Conservation (phyloP, 345 rosid species). For the sweet orange (Citrus sinensis) region DVS_A1.0 CM039165.1:34353001-34353500, state of each 20-base stretch:
- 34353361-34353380: slow-evolving; percentile 51
- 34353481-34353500: slow-evolving; percentile 3
- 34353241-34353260: too few relatives aligned
- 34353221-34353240: background rate
- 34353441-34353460: background rate
- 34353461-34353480: slow-evolving; percentile 18
- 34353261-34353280: background rate
- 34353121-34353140: too few relatives aligned
- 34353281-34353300: background rate
- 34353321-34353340: slow-evolving; percentile 45
- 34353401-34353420: slow-evolving; percentile 23
- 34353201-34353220: background rate
- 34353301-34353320: background rate
- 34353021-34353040: too few relatives aligned
- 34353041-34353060: too few relatives aligned
- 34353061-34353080: too few relatives aligned
- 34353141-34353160: too few relatives aligned
- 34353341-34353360: slow-evolving; percentile 45
- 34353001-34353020: too few relatives aligned
- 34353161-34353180: background rate
- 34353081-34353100: too few relatives aligned
- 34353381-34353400: slow-evolving; percentile 49
- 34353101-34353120: too few relatives aligned
- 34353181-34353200: background rate
- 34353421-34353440: background rate